phyloP scores from a whole-genome alignment of 164 flowering plant genomes.

The Paratinospora sagittata region DNA sequence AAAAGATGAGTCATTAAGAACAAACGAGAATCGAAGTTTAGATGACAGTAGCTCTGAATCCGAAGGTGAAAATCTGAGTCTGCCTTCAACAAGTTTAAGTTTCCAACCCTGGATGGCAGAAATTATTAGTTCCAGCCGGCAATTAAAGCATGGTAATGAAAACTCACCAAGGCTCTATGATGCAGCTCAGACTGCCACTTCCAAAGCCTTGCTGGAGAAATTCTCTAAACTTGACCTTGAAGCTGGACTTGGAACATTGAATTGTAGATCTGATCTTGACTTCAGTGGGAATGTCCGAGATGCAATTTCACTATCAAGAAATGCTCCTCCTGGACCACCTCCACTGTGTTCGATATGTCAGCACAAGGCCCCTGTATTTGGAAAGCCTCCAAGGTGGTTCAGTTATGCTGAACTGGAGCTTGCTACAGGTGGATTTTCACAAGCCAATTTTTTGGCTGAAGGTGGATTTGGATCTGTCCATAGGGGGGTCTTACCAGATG shows the following conservation, averaged over 20 bases:
- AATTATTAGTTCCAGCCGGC: constrained; percentile 29
- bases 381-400: constrained; percentile 83
- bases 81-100: constrained; percentile 30
- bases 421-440: constrained; percentile 80
- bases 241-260: constrained; percentile 32
- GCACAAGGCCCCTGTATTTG: constrained; percentile 79
- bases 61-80: constrained; percentile 39
- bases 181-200: constrained; percentile 28
- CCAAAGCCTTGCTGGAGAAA: constrained; percentile 37
- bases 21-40: constrained; percentile 20
- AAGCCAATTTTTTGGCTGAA: constrained; percentile 82
- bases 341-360: constrained; percentile 88
- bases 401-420: constrained; percentile 65
- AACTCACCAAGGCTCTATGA: constrained; percentile 23
- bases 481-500: constrained; percentile 71
- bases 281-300: constrained; percentile 50
- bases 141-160: constrained; percentile 24
- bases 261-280: constrained; percentile 32
- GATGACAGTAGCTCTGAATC: constrained; percentile 58
- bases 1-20: constrained; percentile 20
- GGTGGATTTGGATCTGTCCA: constrained; percentile 97
- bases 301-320: constrained; percentile 47
- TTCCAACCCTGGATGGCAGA: constrained; percentile 52
- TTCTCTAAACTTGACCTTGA: constrained; percentile 38
- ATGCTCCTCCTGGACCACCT: constrained; percentile 60